phyloP scores from a whole-genome alignment of 2,329 filamentous ascomycete species.

The Cladosporium oxysporum region DNA sequence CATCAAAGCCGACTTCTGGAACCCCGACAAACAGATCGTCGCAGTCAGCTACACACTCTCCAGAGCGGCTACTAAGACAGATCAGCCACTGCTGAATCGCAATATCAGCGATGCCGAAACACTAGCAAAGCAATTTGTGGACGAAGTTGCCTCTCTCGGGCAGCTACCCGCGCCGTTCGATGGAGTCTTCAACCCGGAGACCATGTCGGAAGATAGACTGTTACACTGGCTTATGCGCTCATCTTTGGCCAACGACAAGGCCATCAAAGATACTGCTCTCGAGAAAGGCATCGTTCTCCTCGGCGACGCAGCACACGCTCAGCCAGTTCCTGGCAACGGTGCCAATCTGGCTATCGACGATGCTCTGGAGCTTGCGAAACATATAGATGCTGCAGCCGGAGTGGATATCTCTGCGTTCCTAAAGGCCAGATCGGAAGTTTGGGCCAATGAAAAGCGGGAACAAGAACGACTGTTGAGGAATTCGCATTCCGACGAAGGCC shows the following conservation, averaged over 20 bases:
- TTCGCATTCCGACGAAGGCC: constrained; percentile 4
- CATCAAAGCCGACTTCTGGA: constrained; percentile 31
- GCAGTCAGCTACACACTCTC: constrained; percentile 45
- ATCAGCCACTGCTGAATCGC: constrained; percentile 40
- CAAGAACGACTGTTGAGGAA: constrained; percentile 22
- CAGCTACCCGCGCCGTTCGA: constrained; percentile 36
- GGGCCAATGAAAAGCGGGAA: constrained; percentile 28
- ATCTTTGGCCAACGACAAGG: constrained; percentile 26
- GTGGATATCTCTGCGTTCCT: constrained; percentile 27
- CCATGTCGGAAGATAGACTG: constrained; percentile 38
- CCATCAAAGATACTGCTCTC: constrained; percentile 30
- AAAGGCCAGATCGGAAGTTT: constrained; percentile 24
- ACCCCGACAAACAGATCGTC: constrained; percentile 29
- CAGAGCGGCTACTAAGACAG: constrained; percentile 31
- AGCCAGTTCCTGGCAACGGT: constrained; percentile 45
- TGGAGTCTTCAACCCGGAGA: constrained; percentile 36
- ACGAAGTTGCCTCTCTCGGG: constrained; percentile 35
- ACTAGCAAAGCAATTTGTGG: constrained; percentile 40
- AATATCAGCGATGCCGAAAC: constrained; percentile 35
- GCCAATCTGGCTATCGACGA: constrained; percentile 45
- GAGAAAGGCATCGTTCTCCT: constrained; percentile 35
- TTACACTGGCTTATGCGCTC: constrained; percentile 48
- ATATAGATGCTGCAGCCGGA: constrained; percentile 27
- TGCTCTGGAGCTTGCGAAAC: constrained; percentile 38
- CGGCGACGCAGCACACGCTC: constrained; percentile 44